Conservation (phyloP, 495 filamentous ascomycete species). For the Chaetomidium leptoderma region DNA sequence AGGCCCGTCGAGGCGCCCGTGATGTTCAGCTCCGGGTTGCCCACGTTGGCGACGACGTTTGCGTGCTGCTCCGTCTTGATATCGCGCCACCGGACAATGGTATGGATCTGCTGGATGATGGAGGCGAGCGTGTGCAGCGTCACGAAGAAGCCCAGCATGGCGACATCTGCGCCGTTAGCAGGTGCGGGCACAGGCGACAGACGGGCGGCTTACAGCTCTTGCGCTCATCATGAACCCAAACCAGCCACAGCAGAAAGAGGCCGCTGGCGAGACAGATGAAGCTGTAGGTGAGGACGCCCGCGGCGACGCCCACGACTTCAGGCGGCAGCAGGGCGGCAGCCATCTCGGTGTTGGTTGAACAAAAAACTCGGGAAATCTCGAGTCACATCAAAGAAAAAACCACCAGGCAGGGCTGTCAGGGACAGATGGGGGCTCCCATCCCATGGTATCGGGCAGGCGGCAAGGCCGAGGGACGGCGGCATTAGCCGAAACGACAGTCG, state of each 20-base stretch:
- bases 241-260: slow-evolving; percentile 38
- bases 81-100: slow-evolving; percentile 38
- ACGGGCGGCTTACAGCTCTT: slow-evolving; percentile 41
- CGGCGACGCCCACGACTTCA: slow-evolving; percentile 37
- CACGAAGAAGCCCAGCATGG: slow-evolving; percentile 39
- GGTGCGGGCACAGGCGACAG: too few relatives aligned
- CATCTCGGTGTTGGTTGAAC: slow-evolving; percentile 23
- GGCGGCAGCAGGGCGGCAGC: slow-evolving; percentile 40
- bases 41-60: slow-evolving; percentile 33
- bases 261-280: slow-evolving; percentile 36
- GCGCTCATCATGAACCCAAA: slow-evolving; percentile 43
- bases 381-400: background rate
- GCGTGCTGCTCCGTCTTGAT: slow-evolving; percentile 42
- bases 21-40: slow-evolving; percentile 43
- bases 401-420: too few relatives aligned
- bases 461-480: too few relatives aligned
- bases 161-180: slow-evolving; percentile 36
- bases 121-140: slow-evolving; percentile 39
- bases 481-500: too few relatives aligned
- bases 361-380: background rate
- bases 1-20: slow-evolving; percentile 41
- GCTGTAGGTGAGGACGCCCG: slow-evolving; percentile 41
- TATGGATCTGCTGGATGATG: slow-evolving; percentile 46
- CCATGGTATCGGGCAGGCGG: too few relatives aligned
- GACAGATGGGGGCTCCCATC: too few relatives aligned